Conservation (phyloP, 2,329 filamentous ascomycete genomes). For the Trichophyton schoenleinii region DNA sequence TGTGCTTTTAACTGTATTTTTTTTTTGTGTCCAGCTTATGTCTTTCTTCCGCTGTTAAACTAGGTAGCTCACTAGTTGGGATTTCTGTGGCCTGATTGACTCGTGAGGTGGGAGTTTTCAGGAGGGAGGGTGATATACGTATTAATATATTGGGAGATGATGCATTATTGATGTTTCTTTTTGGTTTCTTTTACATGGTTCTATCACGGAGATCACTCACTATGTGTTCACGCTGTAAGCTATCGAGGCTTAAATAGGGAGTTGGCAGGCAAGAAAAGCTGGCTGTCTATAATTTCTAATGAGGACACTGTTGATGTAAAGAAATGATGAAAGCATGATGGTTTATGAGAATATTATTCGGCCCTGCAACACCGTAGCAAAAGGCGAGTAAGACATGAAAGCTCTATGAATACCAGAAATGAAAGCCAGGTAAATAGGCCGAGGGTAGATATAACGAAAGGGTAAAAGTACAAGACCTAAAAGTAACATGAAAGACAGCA, state of each 20-base stretch:
- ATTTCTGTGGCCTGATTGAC: background rate
- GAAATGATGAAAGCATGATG: background rate
- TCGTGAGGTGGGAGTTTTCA: background rate
- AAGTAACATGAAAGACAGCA: background rate
- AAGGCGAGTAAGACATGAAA: background rate
- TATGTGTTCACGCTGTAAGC: background rate
- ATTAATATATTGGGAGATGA: conserved; percentile 1
- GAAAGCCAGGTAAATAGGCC: background rate
- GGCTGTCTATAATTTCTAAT: background rate
- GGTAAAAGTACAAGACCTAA: background rate
- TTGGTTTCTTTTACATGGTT: background rate
- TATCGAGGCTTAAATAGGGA: background rate
- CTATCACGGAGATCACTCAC: background rate
- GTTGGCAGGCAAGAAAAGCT: background rate
- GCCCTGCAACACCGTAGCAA: background rate
- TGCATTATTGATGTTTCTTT: background rate
- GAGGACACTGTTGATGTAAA: background rate
- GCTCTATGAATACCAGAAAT: background rate
- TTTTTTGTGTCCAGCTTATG: background rate
- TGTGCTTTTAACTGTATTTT: background rate
- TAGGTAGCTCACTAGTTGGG: background rate
- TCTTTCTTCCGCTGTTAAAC: background rate
- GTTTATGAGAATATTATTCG: background rate
- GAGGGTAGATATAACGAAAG: background rate
- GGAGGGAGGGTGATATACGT: background rate